Evolutionary conservation across 495 filamentous ascomycete genomes (phyloP), one percentile per base, ranked within the genome.

Genomic region (Penicillium riverlandense): DNA sequence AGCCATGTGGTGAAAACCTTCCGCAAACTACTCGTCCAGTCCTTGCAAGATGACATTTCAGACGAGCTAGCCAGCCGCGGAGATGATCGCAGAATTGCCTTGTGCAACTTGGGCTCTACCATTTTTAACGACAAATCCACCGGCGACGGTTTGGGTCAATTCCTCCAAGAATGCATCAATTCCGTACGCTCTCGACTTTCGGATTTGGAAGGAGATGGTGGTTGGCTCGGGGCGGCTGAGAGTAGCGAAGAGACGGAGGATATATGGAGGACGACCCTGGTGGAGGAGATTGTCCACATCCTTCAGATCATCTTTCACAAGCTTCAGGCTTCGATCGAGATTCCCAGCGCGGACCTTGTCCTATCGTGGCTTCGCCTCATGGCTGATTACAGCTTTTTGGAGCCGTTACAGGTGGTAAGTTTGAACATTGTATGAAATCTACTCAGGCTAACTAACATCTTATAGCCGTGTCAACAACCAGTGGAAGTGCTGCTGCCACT

Each of bases 331-430:
- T 70, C 70, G 5, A 54, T 63, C 4, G 70, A 69, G 32, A 59
- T 80, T 13, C 76, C 82, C n/a, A 74, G 78, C 11, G 69, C 78
- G 2, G 65, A 71, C 10, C 62, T 80, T 11, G 54, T 94, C 7
- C 59, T 84, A 7, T 66, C 75, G 41, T 96, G 90, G 90, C 87
- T 90, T 41, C 61, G 71, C 7, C 59, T 95, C 22, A 80, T 90
- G 74, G 57, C 59, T 22, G 70, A 78, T 2, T 79, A 75, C 55
- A 61, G 60, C 39, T 92, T 90, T 53, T 66, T 90, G 44, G 75
- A 84, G 29, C 55, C 63, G 12, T 62, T 84, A 12, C 59, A 73
- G 46, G 70, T 70, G 40, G 81, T 85, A 56, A 67, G 76, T 74
- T 33, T 12, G 31, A 10, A 22, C 10, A 15, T 6, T 14, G 9